Percentiles rank a stretch among this genome's conserved stretches.
These are phyloP conservation scores for Tricholoma bakamatsutake DNA, from an alignment of 768 basidiomycete genomes.

Conservation along the genomic window DNA sequence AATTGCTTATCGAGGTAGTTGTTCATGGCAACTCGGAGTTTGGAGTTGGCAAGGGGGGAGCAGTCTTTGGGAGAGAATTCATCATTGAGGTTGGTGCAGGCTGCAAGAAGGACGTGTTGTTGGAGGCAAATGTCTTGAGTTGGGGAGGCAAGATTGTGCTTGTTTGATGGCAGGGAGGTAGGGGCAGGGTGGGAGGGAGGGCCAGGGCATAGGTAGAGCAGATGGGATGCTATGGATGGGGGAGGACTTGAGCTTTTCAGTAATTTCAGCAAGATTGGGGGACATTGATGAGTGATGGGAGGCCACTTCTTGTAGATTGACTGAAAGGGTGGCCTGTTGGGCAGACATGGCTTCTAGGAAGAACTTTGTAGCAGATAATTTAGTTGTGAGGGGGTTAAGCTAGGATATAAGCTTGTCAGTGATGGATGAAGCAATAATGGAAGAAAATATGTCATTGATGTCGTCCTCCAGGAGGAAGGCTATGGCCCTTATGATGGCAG, in stretches of 20 bases:
- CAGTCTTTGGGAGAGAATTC: background rate
- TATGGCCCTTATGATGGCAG: background rate
- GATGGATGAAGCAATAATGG: no score
- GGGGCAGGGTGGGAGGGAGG: no score
- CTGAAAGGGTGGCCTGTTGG: background rate
- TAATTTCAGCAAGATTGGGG: background rate
- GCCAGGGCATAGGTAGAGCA: no score
- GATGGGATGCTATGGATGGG: background rate
- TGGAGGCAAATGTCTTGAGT: conserved; percentile 2
- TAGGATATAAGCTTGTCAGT: no score
- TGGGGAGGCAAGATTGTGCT: background rate
- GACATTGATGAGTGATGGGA: background rate
- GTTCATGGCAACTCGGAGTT: background rate
- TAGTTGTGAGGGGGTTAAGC: no score
- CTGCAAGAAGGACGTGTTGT: background rate
- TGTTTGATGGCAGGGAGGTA: background rate
- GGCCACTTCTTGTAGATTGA: no score
- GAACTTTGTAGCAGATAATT: background rate
- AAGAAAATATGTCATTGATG: no score
- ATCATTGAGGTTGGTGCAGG: background rate
- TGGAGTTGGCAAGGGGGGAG: background rate
- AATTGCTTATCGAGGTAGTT: background rate
- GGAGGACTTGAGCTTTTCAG: background rate
- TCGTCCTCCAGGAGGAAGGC: no score
- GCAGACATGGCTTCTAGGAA: background rate